Percentiles rank a stretch among this genome's conserved stretches.
phyloP scores from a whole-genome alignment of 148 eudicot genomes.

The Rhododendron ferrugineum region DNA sequence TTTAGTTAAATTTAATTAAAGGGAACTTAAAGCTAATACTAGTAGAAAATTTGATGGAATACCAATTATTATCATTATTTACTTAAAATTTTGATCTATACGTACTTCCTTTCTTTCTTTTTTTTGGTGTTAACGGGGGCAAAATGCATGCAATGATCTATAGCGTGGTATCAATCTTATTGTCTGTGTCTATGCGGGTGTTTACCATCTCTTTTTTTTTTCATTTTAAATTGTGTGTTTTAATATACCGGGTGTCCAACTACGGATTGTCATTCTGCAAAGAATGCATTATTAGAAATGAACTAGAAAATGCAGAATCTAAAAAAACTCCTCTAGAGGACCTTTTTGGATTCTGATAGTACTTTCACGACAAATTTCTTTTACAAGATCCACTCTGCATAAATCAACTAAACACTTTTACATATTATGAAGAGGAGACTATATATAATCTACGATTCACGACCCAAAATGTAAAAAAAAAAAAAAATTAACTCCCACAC shows the following conservation, averaged over 20 bases:
- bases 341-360: background rate
- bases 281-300: too few relatives aligned
- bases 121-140: background rate
- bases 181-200: too few relatives aligned
- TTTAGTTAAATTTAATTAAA: background rate
- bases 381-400: background rate
- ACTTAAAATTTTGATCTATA: background rate
- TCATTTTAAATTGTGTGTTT: too few relatives aligned
- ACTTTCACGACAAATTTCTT: background rate
- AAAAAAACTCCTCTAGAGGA: background rate
- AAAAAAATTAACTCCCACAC: background rate
- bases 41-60: background rate
- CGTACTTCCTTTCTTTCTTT: background rate
- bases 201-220: too few relatives aligned
- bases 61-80: too few relatives aligned
- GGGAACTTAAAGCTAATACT: background rate
- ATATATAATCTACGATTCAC: background rate
- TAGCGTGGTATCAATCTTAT: too few relatives aligned
- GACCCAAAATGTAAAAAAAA: background rate
- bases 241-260: too few relatives aligned
- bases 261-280: too few relatives aligned
- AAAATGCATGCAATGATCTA: too few relatives aligned
- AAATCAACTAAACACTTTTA: background rate
- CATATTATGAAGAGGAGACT: too few relatives aligned
- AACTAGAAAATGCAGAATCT: too few relatives aligned